phyloP scores from a whole-genome alignment of 148 eudicot species.

The Selenicereus undatus region DNA sequence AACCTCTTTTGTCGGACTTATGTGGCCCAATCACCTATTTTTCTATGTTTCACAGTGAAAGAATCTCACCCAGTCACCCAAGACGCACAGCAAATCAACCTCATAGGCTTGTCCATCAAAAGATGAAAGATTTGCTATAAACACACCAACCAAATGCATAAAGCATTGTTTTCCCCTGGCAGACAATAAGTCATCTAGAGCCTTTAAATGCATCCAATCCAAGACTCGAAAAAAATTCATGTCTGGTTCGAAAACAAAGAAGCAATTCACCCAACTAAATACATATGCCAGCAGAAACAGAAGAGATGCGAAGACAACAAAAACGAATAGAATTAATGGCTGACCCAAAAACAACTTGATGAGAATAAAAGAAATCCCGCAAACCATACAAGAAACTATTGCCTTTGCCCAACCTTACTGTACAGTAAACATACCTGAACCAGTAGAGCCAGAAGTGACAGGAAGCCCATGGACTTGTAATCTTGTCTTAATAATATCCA shows the following conservation, averaged over 20 bases:
- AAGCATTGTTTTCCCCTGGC: too few species aligned
- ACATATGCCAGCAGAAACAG: too few species aligned
- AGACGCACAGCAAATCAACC: neutral
- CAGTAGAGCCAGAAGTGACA: slow-evolving; percentile 35
- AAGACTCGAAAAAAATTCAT: neutral
- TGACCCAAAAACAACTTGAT: neutral
- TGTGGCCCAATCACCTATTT: neutral
- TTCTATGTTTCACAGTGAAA: neutral
- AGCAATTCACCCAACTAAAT: neutral
- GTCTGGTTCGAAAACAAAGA: neutral
- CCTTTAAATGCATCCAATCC: neutral
- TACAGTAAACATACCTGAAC: slow-evolving; percentile 38
- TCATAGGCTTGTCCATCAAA: neutral
- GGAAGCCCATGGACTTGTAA: slow-evolving; percentile 80
- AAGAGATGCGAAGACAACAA: neutral
- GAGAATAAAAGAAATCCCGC: neutral
- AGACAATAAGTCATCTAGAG: neutral
- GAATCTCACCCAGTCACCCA: neutral
- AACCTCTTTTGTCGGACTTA: neutral
- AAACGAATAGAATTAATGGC: neutral
- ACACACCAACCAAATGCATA: neutral
- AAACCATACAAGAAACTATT: neutral
- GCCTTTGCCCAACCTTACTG: neutral
- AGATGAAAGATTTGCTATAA: neutral
- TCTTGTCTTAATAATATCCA: slow-evolving; percentile 91